A percentile compares a stretch with the other conserved stretches of the same genome.
Evolutionary conservation across 345 rosid species (phyloP).

Genomic region (Litchi chinensis): DNA sequence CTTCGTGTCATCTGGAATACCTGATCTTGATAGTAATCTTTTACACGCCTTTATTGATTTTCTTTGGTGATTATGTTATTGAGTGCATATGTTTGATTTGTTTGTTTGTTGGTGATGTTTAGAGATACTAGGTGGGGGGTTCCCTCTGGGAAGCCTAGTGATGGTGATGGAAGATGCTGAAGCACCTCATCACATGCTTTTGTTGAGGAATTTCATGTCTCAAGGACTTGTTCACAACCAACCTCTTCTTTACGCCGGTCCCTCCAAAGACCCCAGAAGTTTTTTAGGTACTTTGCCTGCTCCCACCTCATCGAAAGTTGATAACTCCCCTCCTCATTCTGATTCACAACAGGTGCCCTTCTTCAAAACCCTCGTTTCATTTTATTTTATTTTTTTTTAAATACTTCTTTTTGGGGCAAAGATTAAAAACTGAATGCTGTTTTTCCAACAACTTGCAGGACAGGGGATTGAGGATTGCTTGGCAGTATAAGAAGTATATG

Average conservation of each 20-base stretch:
- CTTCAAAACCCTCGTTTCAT: background rate
- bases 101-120: constrained; percentile 16
- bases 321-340: constrained; percentile 43
- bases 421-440: constrained; percentile 16
- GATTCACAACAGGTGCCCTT: constrained; percentile 56
- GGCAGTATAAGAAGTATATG: constrained; percentile 89
- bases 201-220: constrained; percentile 92
- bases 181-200: constrained; percentile 97
- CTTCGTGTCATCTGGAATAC: constrained; percentile 75
- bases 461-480: constrained; percentile 79
- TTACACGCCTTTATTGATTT: background rate
- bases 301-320: constrained; percentile 64
- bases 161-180: constrained; percentile 98
- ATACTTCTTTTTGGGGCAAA: background rate
- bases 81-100: constrained; percentile 17
- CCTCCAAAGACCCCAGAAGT: constrained; percentile 77
- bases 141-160: constrained; percentile 80
- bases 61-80: background rate
- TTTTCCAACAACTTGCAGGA: constrained; percentile 44
- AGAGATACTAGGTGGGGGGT: constrained; percentile 89
- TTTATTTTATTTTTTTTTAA: background rate
- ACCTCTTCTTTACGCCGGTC: constrained; percentile 81
- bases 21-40: constrained; percentile 83
- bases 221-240: constrained; percentile 90
- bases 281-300: constrained; percentile 89